Evolutionary conservation across 495 filamentous ascomycete species (phyloP), one percentile per base, ranked within the genome.

Genomic region (Xylaria nigripes): DNA sequence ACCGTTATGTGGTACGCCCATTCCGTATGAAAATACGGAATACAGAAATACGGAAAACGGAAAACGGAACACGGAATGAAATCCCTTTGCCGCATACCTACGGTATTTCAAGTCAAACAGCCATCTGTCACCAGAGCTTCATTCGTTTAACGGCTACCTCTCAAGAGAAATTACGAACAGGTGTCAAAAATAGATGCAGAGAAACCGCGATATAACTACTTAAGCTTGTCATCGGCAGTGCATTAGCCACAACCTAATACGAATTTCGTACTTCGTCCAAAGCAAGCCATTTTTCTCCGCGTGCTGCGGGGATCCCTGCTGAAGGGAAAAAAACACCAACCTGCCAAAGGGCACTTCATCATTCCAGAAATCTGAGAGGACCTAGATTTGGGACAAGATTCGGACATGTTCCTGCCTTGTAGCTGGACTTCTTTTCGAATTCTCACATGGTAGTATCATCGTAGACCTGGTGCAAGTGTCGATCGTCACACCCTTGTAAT

Each of bases 251-350:
- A 13, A 16, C 34, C 24, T 12, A 22, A n/a, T n/a, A n/a, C n/a
- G n/a, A n/a, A n/a, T n/a, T n/a, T n/a, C n/a, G n/a, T n/a, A n/a
- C n/a, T n/a, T n/a, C n/a, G n/a, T n/a, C n/a, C n/a, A n/a, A n/a
- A n/a, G n/a, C n/a, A n/a, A n/a, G n/a, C n/a, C n/a, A n/a, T n/a
- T n/a, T n/a, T 29, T 18, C 34, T n/a, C 48, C 10, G 15, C 25
- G 24, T 19, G 24, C 6, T 51, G 40, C 49, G 40, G 49, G 49
- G 49, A 51, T 51, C 49, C 49, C 49, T 32, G 49, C 25, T 29
- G 25, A 3, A 27, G 38, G 40, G 19, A 21, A 23, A 45, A 38
- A 23, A 44, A 15, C 48, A 29, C n/a, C n/a, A n/a, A 29, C 36
- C 18, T 19, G 36, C 18, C 15, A 41, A 41, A 41, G 36, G 36